These are phyloP conservation scores for Penicillium riverlandense DNA, from an alignment of 495 filamentous ascomycete species.

Conservation along the genomic window DNA sequence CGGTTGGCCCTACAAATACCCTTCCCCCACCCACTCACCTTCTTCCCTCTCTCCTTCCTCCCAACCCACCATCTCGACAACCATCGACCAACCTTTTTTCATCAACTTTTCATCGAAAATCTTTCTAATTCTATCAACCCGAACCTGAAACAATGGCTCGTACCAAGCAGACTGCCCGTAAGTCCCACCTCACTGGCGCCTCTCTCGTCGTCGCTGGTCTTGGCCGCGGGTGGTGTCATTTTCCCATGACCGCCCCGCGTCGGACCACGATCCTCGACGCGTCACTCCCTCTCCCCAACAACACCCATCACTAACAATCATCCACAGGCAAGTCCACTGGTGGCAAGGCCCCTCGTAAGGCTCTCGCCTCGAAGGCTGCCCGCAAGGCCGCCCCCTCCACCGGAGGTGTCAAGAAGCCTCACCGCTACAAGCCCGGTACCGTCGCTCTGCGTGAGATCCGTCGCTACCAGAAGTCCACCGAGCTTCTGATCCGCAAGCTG, in stretches of 20 bases:
- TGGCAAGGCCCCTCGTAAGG: conserved; percentile 99
- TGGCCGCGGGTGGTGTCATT: conserved; percentile 16
- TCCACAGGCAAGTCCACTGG: conserved; percentile 82
- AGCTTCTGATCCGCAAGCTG: conserved; percentile 99
- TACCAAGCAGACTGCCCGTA: conserved; percentile 99
- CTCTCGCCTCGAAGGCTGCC: conserved; percentile 83
- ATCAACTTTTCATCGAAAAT: conserved; percentile 46
- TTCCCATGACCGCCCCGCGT: not conserved
- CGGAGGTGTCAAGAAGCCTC: conserved; percentile 99
- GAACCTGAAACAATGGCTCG: conserved; percentile 68
- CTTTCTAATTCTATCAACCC: conserved; percentile 37
- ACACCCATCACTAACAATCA: conserved; percentile 30
- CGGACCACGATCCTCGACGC: conserved; percentile 12
- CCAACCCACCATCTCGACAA: conserved; percentile 28
- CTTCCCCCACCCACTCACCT: conserved; percentile 40
- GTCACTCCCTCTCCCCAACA: conserved; percentile 7
- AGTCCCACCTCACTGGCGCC: conserved; percentile 33
- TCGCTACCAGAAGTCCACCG: conserved; percentile 99
- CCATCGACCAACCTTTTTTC: conserved; percentile 22
- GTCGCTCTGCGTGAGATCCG: conserved; percentile 99
- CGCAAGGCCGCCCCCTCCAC: conserved; percentile 70
- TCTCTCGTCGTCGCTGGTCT: conserved; percentile 10
- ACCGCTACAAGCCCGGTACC: conserved; percentile 99
- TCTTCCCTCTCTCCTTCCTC: conserved; percentile 43
- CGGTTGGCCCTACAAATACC: conserved; percentile 40